These are phyloP conservation scores for Leishmania martiniquensis DNA, from an alignment of 208 protist genomes.

Conservation along the genomic window DNA sequence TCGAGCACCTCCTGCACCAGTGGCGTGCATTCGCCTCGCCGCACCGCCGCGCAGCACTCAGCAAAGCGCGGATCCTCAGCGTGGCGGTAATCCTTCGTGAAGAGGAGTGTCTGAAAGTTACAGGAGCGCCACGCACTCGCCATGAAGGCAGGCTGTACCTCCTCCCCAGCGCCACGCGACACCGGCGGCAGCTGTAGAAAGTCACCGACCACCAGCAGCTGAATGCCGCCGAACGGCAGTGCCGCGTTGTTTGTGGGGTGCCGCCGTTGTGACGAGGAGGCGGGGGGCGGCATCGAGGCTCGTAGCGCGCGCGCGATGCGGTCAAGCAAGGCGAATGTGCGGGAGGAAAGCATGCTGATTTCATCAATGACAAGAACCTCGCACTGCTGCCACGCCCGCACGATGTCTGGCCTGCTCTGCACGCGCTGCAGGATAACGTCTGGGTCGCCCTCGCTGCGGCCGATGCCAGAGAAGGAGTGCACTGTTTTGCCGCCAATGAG, in stretches of 20 bases:
- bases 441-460: conserved; percentile 41
- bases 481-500: conserved; percentile 76
- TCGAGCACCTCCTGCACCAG: conserved; percentile 49
- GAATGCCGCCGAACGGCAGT: conserved; percentile 86
- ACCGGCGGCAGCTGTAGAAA: conserved; percentile 89
- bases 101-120: conserved; percentile 42
- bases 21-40: conserved; percentile 55
- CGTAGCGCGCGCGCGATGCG: conserved; percentile 67
- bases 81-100: conserved; percentile 48
- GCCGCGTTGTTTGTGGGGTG: neutral
- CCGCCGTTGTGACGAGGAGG: neutral
- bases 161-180: conserved; percentile 34
- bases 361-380: conserved; percentile 86
- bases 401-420: conserved; percentile 28
- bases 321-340: conserved; percentile 77
- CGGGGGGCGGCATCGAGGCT: conserved; percentile 1
- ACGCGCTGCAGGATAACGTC: conserved; percentile 39
- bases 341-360: conserved; percentile 78
- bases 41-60: conserved; percentile 54
- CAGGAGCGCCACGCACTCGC: conserved; percentile 46
- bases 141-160: conserved; percentile 62
- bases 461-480: conserved; percentile 72
- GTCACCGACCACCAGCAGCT: conserved; percentile 90
- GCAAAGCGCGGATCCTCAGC: conserved; percentile 40
- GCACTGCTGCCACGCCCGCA: conserved; percentile 57